Conservation (phyloP, 2,329 filamentous ascomycete species). For the Capronia epimyces region DNA sequence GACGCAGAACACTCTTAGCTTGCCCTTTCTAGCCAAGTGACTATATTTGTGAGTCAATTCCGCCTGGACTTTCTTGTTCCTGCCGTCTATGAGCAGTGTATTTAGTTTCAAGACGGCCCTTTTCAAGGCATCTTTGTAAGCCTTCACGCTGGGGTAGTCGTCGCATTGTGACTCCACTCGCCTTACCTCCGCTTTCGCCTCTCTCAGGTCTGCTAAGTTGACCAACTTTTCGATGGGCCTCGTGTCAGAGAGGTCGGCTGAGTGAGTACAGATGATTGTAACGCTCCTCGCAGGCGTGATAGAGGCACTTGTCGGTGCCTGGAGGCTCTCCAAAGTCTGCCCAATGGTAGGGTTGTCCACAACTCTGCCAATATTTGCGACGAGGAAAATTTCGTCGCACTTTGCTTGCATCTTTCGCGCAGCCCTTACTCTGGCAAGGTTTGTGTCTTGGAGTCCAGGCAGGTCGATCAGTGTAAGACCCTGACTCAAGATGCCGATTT, state of each 20-base stretch:
- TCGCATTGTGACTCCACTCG: background rate
- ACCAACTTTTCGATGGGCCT: background rate
- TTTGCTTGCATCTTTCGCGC: constrained; percentile 7
- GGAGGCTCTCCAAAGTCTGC: background rate
- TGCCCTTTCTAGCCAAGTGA: background rate
- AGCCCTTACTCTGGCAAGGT: constrained; percentile 7
- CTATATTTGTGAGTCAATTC: constrained; percentile 1
- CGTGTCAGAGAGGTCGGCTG: background rate
- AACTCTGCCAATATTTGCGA: constrained; percentile 9
- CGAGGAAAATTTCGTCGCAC: constrained; percentile 14
- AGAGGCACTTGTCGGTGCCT: background rate
- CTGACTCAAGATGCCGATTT: constrained; percentile 1
- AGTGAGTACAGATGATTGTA: constrained; percentile 14
- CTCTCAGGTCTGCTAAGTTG: background rate
- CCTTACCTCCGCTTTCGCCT: background rate
- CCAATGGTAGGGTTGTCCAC: constrained; percentile 5
- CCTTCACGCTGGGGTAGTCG: background rate
- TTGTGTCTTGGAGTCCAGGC: constrained; percentile 12
- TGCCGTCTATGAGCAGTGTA: constrained; percentile 2
- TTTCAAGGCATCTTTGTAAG: background rate
- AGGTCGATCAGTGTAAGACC: constrained; percentile 14
- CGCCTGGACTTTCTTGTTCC: constrained; percentile 4
- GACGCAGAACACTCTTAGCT: constrained; percentile 13
- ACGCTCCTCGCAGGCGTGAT: background rate
- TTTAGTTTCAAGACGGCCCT: background rate